phyloP scores from a whole-genome alignment of 1,139 yeast genomes.

The Blastobotrys buckinghamii region DNA sequence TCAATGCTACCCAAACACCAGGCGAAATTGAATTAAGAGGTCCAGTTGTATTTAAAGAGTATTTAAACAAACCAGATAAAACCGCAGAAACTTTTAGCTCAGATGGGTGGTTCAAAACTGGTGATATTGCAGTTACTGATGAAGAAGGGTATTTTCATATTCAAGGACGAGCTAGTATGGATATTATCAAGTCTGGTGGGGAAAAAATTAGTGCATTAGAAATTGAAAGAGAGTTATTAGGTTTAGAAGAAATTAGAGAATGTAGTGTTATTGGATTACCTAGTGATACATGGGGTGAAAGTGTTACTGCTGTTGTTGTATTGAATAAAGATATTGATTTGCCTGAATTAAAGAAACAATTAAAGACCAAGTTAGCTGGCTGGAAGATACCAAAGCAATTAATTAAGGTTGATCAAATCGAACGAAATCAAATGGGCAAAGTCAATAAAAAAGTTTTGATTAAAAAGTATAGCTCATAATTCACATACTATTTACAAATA shows the following conservation, averaged over 20 bases:
- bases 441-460: slow-evolving; percentile 32
- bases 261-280: slow-evolving; percentile 35
- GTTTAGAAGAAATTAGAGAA: slow-evolving; percentile 27
- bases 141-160: slow-evolving; percentile 51
- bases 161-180: slow-evolving; percentile 36
- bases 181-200: slow-evolving; percentile 36
- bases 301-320: slow-evolving; percentile 33
- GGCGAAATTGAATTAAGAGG: slow-evolving; percentile 34
- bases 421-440: slow-evolving; percentile 35
- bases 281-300: slow-evolving; percentile 34
- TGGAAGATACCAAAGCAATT: slow-evolving; percentile 31
- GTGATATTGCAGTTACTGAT: slow-evolving; percentile 62
- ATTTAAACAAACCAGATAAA: slow-evolving; percentile 33
- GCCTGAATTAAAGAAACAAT: slow-evolving; percentile 24
- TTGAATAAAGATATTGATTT: slow-evolving; percentile 18
- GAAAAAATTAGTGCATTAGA: slow-evolving; percentile 36
- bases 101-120: slow-evolving; percentile 70
- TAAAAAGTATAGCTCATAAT: slow-evolving; percentile 13
- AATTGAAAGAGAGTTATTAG: slow-evolving; percentile 35
- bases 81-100: slow-evolving; percentile 29
- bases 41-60: slow-evolving; percentile 32
- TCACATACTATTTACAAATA: too few relatives aligned
- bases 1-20: slow-evolving; percentile 19
- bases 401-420: slow-evolving; percentile 27
- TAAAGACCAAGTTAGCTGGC: slow-evolving; percentile 26